Conservation (phyloP, 2,329 filamentous ascomycete species). For the Penicillium sp. region DNA sequence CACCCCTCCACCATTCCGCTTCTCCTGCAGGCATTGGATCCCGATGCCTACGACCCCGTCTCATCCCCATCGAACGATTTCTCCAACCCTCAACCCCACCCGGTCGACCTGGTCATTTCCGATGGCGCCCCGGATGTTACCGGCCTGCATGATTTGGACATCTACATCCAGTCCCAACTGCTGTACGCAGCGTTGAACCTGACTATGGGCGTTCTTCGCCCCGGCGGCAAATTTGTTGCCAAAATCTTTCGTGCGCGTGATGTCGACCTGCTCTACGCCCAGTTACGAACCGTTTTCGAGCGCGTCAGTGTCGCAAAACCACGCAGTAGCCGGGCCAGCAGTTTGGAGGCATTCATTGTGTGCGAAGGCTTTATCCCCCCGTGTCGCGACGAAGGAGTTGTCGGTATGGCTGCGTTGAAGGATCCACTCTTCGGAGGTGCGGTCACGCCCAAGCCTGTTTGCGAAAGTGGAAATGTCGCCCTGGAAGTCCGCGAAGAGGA, state of each 20-base stretch:
- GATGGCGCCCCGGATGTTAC: constrained; percentile 96
- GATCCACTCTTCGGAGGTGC: constrained; percentile 40
- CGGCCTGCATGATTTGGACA: constrained; percentile 92
- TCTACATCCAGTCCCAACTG: constrained; percentile 94
- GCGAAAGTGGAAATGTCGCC: constrained; percentile 30
- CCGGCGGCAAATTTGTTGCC: constrained; percentile 92
- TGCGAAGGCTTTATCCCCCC: constrained; percentile 83
- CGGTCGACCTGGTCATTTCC: constrained; percentile 88
- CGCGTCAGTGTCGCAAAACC: constrained; percentile 88
- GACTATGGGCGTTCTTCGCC: constrained; percentile 83
- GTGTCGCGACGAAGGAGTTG: constrained; percentile 44
- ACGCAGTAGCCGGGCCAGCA: constrained; percentile 87
- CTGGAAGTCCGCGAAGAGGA: constrained; percentile 36
- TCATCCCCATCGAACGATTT: constrained; percentile 27
- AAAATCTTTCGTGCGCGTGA: constrained; percentile 96
- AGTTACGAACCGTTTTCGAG: constrained; percentile 86
- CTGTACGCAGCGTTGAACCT: constrained; percentile 92
- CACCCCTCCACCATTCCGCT: constrained; percentile 92
- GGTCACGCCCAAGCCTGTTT: constrained; percentile 23
- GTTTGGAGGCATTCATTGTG: constrained; percentile 93
- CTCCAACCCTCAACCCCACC: constrained; percentile 53
- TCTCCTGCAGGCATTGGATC: constrained; percentile 76
- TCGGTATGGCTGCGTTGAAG: constrained; percentile 38
- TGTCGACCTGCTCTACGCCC: constrained; percentile 90
- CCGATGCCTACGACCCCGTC: constrained; percentile 52